Evolutionary conservation across 2,329 filamentous ascomycete species (phyloP).

Genomic region (Nakataea oryzae): DNA sequence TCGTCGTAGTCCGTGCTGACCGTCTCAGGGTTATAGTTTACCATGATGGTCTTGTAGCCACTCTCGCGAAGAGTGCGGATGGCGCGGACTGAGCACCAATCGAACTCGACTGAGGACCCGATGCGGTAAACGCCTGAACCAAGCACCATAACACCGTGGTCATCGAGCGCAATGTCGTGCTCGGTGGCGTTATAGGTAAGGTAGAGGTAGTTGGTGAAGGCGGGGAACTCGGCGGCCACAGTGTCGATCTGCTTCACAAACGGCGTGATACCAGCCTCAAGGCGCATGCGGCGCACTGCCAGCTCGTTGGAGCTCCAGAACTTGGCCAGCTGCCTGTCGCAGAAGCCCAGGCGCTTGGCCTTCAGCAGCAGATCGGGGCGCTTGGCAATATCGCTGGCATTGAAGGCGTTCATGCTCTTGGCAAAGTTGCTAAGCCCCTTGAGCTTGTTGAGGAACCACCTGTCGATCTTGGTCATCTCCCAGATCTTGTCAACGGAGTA

Average conservation of each 20-base stretch:
- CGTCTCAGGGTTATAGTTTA: constrained; percentile 88
- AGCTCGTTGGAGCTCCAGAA: constrained; percentile 95
- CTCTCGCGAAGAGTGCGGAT: constrained; percentile 80
- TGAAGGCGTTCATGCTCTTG: constrained; percentile 63
- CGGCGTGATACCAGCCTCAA: constrained; percentile 79
- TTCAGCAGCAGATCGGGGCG: constrained; percentile 59
- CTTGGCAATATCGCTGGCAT: constrained; percentile 51
- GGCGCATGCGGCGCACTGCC: constrained; percentile 70
- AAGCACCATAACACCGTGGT: constrained; percentile 91
- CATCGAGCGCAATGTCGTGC: constrained; percentile 74
- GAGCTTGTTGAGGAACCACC: constrained; percentile 92
- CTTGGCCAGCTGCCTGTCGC: constrained; percentile 82
- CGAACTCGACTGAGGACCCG: constrained; percentile 95
- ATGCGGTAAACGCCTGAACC: constrained; percentile 96
- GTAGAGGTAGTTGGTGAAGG: constrained; percentile 92
- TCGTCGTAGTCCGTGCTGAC: constrained; percentile 89
- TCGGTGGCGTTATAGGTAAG: constrained; percentile 88
- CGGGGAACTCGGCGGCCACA: constrained; percentile 92
- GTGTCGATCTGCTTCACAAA: constrained; percentile 98
- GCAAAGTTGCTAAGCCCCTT: constrained; percentile 86
- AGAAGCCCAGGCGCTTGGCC: constrained; percentile 91
- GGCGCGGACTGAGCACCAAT: constrained; percentile 95
- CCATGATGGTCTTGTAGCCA: constrained; percentile 91
- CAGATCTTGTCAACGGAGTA: constrained; percentile 96
- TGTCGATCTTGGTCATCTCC: constrained; percentile 97